Evolutionary conservation across 2,329 filamentous ascomycete species (phyloP), one percentile per base, ranked within the genome.

Genomic region (Colletotrichum sp.): DNA sequence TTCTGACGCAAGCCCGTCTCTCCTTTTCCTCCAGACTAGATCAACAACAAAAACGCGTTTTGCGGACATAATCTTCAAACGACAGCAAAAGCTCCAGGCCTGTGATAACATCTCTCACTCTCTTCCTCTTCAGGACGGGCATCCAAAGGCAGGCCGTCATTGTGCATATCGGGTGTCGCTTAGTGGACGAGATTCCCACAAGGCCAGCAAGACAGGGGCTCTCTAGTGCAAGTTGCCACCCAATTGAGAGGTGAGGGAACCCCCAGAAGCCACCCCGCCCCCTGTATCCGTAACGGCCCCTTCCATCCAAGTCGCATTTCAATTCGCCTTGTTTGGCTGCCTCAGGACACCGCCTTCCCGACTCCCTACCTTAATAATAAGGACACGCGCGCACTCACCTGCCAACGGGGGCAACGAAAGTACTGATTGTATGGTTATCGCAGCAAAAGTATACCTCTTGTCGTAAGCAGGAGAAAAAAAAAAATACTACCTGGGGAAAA

Each of bases 241-340:
- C 75, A 77, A 75, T 75, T 67, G 71, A 76, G 34, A 70, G 60
- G 64, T 60, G 70, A 73, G 64, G 59, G 28, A 69, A 73, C 70
- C 64, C 70, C 73, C 73, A 65, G 65, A 69, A 73, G 49, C 44
- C 64, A 69, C 64, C 73, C 73, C 70, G 59, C 70, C 73, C 72
- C 74, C 70, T 76, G 74, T 76, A 74, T 76, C 59, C 70, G 74
- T 76, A 73, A 76, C 70, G 74, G 70, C 74, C 73, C 73, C 74
- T 76, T 76, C 73, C 70, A 65, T 57, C 49, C 59, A 76, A 60
- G 16, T 73, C 71, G 59, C 64, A 73, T 59, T 76, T 60, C 74
- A 24, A 73, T 76, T 76, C 64, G 74, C 44, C 64, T 76, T 74
- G 57, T 73, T 72, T 77, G 28, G 65, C 60, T 77, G 75, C 75